Percentiles rank a stretch among this genome's conserved stretches.
Conservation (phyloP, 257 asterid genomes). For the Voacanga thouarsii region DNA sequence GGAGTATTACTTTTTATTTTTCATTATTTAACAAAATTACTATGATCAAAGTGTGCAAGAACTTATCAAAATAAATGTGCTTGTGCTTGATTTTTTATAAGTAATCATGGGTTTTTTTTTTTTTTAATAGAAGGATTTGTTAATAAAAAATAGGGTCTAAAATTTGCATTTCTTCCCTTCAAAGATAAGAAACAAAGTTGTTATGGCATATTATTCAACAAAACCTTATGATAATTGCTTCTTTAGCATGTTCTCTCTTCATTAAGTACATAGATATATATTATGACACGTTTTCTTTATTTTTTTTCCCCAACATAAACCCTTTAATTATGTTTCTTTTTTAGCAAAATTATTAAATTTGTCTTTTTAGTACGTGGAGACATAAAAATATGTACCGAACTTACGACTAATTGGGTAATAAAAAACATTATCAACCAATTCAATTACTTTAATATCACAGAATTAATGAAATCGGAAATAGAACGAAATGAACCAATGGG, state of each 20-base stretch:
- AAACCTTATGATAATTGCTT: conserved; percentile 26
- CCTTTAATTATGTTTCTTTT: no score
- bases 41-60: neutral
- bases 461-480: no score
- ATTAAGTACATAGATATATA: neutral
- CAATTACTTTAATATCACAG: no score
- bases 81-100: neutral
- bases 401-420: no score
- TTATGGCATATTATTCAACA: conserved; percentile 23
- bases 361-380: no score
- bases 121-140: neutral
- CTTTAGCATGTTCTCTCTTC: conserved; percentile 2
- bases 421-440: no score
- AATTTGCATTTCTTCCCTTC: conserved; percentile 27
- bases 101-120: neutral
- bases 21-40: neutral
- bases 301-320: no score
- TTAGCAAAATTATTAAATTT: no score
- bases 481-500: neutral
- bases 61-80: neutral
- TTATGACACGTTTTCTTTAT: neutral
- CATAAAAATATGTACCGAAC: no score
- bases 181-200: conserved; percentile 42
- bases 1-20: no score
- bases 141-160: conserved; percentile 7